Evolutionary conservation across 1,139 yeast species (phyloP).

Genomic region (Zygoascus meyerae): DNA sequence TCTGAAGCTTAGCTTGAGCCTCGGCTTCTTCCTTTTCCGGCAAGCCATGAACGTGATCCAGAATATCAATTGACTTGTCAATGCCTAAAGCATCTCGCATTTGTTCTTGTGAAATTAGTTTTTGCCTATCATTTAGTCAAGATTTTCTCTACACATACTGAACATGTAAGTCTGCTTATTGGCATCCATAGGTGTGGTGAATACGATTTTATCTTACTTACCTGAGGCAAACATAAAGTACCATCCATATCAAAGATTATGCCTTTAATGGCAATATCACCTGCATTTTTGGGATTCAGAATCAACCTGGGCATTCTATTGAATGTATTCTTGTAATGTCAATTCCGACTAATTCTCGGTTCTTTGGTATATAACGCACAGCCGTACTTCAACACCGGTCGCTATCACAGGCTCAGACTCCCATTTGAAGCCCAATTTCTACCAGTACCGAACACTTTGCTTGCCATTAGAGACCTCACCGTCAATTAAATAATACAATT

Average conservation of each 20-base stretch:
- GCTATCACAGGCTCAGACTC: not conserved
- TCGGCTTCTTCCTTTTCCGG: conserved; percentile 36
- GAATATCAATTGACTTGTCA: conserved; percentile 44
- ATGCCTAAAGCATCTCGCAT: conserved; percentile 56
- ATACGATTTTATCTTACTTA: conserved; percentile 17
- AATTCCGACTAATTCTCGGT: not conserved
- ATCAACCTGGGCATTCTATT: conserved; percentile 19
- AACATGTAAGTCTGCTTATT: conserved; percentile 52
- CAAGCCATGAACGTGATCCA: conserved; percentile 43
- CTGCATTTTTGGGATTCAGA: conserved; percentile 28
- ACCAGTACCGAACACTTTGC: not conserved
- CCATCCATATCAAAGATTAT: conserved; percentile 68
- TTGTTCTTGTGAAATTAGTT: conserved; percentile 33
- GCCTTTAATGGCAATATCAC: conserved; percentile 41
- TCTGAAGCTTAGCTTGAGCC: conserved; percentile 44
- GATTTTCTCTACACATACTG: conserved; percentile 26
- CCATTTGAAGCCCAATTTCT: not conserved
- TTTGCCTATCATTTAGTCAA: not conserved
- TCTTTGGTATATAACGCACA: not conserved
- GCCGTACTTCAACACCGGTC: not conserved
- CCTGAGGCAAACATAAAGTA: conserved; percentile 56
- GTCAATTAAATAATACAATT: not conserved
- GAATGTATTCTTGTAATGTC: not conserved
- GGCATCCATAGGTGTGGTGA: not conserved
- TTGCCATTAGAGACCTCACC: conserved; percentile 1